A percentile compares a stretch with the other conserved stretches of the same genome.
These are phyloP conservation scores for Cystobasidium tubakii DNA, from an alignment of 768 basidiomycete species.

Conservation along the genomic window DNA sequence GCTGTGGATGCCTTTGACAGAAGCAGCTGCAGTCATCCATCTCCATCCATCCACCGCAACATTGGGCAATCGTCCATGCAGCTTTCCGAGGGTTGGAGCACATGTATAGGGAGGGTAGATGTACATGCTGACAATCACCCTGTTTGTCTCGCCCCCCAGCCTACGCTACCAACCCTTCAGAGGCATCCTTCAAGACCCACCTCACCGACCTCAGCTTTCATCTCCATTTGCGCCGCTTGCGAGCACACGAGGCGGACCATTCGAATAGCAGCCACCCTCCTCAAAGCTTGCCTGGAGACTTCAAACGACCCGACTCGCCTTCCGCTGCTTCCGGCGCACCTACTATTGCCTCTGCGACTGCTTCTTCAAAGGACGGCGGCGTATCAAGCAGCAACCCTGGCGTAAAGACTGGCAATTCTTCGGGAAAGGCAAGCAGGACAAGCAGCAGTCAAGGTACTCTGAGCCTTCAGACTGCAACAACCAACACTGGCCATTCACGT, in stretches of 20 bases:
- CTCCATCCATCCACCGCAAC: neutral
- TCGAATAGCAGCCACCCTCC: constrained; percentile 34
- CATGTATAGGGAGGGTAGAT: neutral
- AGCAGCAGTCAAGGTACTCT: too few relatives aligned
- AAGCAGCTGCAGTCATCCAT: neutral
- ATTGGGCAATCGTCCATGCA: neutral
- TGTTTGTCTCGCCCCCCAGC: constrained; percentile 54
- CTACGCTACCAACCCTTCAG: constrained; percentile 88
- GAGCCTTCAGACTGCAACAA: neutral
- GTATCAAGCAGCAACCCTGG: neutral
- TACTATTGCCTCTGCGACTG: constrained; percentile 37
- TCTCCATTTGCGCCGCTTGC: constrained; percentile 79
- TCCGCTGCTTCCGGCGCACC: constrained; percentile 16
- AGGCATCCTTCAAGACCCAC: constrained; percentile 86
- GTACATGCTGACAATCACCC: neutral
- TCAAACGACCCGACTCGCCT: constrained; percentile 25
- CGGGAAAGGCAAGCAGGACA: neutral
- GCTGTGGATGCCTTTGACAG: constrained; percentile 7
- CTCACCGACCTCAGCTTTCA: constrained; percentile 97
- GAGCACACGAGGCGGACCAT: constrained; percentile 53
- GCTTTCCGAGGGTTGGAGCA: neutral
- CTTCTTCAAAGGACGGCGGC: constrained; percentile 13
- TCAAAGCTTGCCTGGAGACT: constrained; percentile 9
- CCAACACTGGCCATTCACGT: neutral
- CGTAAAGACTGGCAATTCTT: neutral